Percentiles rank a stretch among this genome's conserved stretches.
Evolutionary conservation across 208 protist species (phyloP).

Genomic region (Herpetomonas tarakana): DNA sequence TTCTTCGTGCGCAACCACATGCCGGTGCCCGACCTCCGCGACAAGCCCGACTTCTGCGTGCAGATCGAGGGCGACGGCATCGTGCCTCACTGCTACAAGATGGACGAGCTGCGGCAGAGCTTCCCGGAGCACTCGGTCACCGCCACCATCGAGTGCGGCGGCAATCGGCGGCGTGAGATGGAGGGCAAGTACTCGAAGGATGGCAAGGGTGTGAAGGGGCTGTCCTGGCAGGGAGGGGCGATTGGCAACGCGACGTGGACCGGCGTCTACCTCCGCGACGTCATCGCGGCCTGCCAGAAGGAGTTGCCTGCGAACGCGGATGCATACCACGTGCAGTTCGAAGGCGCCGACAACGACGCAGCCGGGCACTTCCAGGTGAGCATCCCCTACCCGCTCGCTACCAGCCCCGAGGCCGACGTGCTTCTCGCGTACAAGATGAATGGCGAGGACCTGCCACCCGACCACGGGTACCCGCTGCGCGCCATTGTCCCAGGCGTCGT

Average conservation of each 20-base stretch:
- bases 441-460: conserved; percentile 54
- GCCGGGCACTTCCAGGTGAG: conserved; percentile 49
- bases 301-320: conserved; percentile 6
- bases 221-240: conserved; percentile 44
- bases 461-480: conserved; percentile 81
- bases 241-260: conserved; percentile 65
- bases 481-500: conserved; percentile 77
- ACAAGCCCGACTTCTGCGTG: conserved; percentile 26
- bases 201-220: conserved; percentile 37
- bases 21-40: conserved; percentile 52
- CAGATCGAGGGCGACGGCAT: conserved; percentile 35
- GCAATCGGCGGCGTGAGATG: conserved; percentile 68
- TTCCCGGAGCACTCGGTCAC: conserved; percentile 38
- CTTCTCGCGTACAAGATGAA: conserved; percentile 90
- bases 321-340: conserved; percentile 66
- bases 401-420: conserved; percentile 43
- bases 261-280: conserved; percentile 56
- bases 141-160: conserved; percentile 68
- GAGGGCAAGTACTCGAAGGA: conserved; percentile 7
- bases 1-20: conserved; percentile 85
- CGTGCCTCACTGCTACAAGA: conserved; percentile 30
- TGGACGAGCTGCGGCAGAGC: conserved; percentile 48
- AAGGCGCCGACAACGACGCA: conserved; percentile 55
- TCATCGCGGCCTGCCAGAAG: conserved; percentile 31
- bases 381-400: conserved; percentile 63